These are phyloP conservation scores for Candida neerlandica DNA, from an alignment of 1,139 yeast genomes.

Conservation along the genomic window DNA sequence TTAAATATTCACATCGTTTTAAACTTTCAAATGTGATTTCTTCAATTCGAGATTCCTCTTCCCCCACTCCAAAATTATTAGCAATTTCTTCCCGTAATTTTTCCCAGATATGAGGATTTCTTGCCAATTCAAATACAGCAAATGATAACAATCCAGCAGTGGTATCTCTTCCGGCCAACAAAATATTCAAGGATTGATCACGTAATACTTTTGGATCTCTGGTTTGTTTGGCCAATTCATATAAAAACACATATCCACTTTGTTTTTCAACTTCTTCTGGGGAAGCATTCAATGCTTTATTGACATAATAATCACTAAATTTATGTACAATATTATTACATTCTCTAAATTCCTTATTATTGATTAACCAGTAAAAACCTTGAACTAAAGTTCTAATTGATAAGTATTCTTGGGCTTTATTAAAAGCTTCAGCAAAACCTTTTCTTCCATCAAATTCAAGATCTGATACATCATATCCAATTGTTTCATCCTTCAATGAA, in stretches of 20 bases:
- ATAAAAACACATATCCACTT: slow-evolving; percentile 41
- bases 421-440: slow-evolving; percentile 33
- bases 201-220: slow-evolving; percentile 44
- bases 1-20: slow-evolving; percentile 48
- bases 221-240: slow-evolving; percentile 48
- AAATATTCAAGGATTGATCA: slow-evolving; percentile 48
- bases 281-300: slow-evolving; percentile 31
- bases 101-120: slow-evolving; percentile 38
- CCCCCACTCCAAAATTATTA: slow-evolving; percentile 27
- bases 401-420: slow-evolving; percentile 30
- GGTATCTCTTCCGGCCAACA: slow-evolving; percentile 51
- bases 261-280: slow-evolving; percentile 29
- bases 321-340: slow-evolving; percentile 27
- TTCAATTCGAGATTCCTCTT: slow-evolving; percentile 1
- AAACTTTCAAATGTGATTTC: slow-evolving; percentile 40
- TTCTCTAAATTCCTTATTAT: slow-evolving; percentile 26
- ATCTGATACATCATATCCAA: slow-evolving; percentile 24
- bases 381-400: slow-evolving; percentile 34
- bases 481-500: slow-evolving; percentile 32
- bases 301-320: slow-evolving; percentile 30
- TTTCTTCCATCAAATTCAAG: slow-evolving; percentile 21
- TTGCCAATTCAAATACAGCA: slow-evolving; percentile 43
- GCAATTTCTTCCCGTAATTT: slow-evolving; percentile 37
- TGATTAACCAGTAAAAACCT: slow-evolving; percentile 27
- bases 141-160: slow-evolving; percentile 51